phyloP scores from a whole-genome alignment of 306 rosid genomes.

The Cucurbita ficifolia region DNA sequence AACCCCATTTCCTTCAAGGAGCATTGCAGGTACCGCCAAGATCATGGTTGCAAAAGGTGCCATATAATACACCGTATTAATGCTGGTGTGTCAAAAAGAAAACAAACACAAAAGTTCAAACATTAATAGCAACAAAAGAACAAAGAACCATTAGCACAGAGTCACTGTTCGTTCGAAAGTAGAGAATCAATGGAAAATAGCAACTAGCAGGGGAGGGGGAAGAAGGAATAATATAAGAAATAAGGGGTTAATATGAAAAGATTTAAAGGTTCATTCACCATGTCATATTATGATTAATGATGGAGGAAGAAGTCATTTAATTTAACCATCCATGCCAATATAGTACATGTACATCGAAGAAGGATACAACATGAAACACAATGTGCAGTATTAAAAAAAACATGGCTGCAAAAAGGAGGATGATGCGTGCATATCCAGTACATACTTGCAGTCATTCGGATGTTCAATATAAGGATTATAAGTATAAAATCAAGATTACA shows the following conservation, averaged over 20 bases:
- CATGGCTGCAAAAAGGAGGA: background rate
- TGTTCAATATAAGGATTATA: background rate
- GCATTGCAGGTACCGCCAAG: constrained; percentile 77
- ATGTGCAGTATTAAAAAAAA: background rate
- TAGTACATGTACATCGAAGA: background rate
- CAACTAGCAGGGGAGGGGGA: background rate
- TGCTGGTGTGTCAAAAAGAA: constrained; percentile 28
- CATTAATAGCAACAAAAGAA: background rate
- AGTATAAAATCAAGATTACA: background rate
- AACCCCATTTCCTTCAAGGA: constrained; percentile 86
- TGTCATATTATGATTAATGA: background rate
- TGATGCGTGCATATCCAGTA: background rate
- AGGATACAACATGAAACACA: background rate
- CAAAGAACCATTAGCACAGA: background rate
- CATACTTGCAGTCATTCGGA: background rate
- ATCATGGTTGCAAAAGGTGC: constrained; percentile 97
- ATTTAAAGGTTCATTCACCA: background rate
- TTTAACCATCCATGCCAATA: background rate
- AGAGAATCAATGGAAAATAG: background rate
- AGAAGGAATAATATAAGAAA: background rate
- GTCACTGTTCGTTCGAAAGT: background rate
- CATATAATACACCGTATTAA: constrained; percentile 97
- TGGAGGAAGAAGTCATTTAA: background rate
- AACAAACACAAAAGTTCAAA: background rate
- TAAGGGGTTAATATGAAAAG: background rate